Evolutionary conservation across 352 stramenopile genomes (phyloP), one percentile per base, ranked within the genome.

Genomic region (Globisporangium paroecandrum): DNA sequence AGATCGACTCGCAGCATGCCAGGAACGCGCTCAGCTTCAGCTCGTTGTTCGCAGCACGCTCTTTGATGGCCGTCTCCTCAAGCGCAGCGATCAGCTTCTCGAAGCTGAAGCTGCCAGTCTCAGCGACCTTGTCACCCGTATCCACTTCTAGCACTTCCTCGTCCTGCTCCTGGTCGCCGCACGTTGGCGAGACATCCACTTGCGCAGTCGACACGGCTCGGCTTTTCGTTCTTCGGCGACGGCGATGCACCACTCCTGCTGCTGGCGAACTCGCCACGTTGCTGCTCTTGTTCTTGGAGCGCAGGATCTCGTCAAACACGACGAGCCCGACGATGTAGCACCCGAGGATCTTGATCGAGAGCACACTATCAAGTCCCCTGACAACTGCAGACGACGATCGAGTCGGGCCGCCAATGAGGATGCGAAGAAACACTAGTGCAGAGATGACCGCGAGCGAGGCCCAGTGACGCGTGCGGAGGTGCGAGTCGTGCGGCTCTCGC

Each of bases 61-160:
- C 69, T 25, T 76, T 77, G 43, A 77, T 65, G 9, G 66, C 68
- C 38, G 71, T 72, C 9, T 72, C 69, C 13, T 79, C 72, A 15
- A 92, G 68, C n/a, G 72, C 64, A 20, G n/a, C 12, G 1, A 81
- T 68, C 13, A 93, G 68, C 55, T 86, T 89, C 38, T 90, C 82
- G 4, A 89, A 67, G 29, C 49, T 71, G 56, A 82, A 82, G 51
- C 75, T 69, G 1, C 75, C 71, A 0, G 29, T 43, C 18, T 84
- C 51, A 1, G 67, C 71, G 46, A 76, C 66, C 38, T 81, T 80
- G 38, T 90, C 79, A 9, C 76, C 77, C 32, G 77, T 78, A 22
- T 87, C 72, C 20, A 91, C 83, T 57, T 90, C 79, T 5, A 92
- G 38, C 20, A 76, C 71, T 59, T 82, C 77, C 34, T 89, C 79